Percentiles rank a stretch among this genome's conserved stretches.
These are phyloP conservation scores for Kuraishia borneana DNA, from an alignment of 805 yeast genomes.

Conservation along the genomic window DNA sequence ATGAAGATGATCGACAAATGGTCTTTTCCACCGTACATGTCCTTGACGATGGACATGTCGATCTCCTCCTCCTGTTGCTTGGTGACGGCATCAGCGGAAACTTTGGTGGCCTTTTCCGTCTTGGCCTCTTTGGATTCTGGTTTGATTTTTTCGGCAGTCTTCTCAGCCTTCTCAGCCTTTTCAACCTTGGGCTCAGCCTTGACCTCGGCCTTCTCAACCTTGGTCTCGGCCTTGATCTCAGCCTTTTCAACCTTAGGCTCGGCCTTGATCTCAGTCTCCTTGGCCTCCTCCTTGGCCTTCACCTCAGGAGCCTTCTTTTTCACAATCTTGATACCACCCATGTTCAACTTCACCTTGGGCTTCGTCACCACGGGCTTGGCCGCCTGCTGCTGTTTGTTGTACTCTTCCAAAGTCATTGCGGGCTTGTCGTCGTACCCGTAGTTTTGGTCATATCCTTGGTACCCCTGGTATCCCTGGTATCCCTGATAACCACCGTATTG, in stretches of 20 bases:
- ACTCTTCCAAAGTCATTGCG: slow-evolving; percentile 76
- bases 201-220: slow-evolving; percentile 15
- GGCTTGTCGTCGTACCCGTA: slow-evolving; percentile 18
- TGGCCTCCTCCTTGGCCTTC: slow-evolving; percentile 12
- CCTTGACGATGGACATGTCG: slow-evolving; percentile 81
- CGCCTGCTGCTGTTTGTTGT: slow-evolving; percentile 54
- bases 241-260: slow-evolving; percentile 12
- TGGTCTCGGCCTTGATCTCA: slow-evolving; percentile 16
- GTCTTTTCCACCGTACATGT: slow-evolving; percentile 95
- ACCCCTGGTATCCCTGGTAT: slow-evolving; percentile 13
- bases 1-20: slow-evolving; percentile 94
- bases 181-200: slow-evolving; percentile 7
- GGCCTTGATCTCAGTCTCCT: slow-evolving; percentile 16
- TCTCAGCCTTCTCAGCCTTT: slow-evolving; percentile 8
- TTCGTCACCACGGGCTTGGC: slow-evolving; percentile 43
- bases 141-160: slow-evolving; percentile 9
- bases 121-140: slow-evolving; percentile 8
- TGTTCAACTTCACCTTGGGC: slow-evolving; percentile 55
- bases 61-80: slow-evolving; percentile 72
- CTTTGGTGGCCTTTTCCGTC: slow-evolving; percentile 8
- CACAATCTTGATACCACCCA: slow-evolving; percentile 54
- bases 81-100: slow-evolving; percentile 21
- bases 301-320: slow-evolving; percentile 23
- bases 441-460: slow-evolving; percentile 14
- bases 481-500: slow-evolving; percentile 8